Percentiles rank a stretch among this genome's conserved stretches.
phyloP scores from a whole-genome alignment of 2,329 filamentous ascomycete species.

The Penicillium verrucosum region DNA sequence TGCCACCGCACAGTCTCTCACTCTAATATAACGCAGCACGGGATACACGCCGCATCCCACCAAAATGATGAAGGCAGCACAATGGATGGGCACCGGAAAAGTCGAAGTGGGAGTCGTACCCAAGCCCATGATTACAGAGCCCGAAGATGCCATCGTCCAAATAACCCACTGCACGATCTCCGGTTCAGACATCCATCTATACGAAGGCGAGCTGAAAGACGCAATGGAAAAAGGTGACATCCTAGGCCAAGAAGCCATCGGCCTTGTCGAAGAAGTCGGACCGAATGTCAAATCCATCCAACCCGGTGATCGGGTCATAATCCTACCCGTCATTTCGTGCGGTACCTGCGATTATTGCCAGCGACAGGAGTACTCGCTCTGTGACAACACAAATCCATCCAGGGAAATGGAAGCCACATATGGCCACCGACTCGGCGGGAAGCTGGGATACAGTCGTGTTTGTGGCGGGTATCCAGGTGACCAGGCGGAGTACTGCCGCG shows the following conservation, averaged over 20 bases:
- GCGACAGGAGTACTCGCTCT: conserved; percentile 32
- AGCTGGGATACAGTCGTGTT: conserved; percentile 33
- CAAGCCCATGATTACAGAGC: conserved; percentile 33
- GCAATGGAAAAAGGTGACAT: conserved; percentile 30
- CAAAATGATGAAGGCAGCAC: conserved; percentile 31
- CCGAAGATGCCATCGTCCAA: conserved; percentile 33
- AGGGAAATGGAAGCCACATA: conserved; percentile 28
- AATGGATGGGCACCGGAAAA: conserved; percentile 29
- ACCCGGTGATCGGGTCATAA: conserved; percentile 30
- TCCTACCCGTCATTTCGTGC: conserved; percentile 31
- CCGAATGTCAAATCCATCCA: conserved; percentile 21
- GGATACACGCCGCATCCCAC: conserved; percentile 29
- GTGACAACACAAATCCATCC: conserved; percentile 31
- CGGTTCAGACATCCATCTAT: conserved; percentile 35
- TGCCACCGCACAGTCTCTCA: not conserved
- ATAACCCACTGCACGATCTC: conserved; percentile 36
- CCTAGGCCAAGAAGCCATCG: conserved; percentile 32
- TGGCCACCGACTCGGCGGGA: conserved; percentile 31
- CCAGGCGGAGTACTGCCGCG: conserved; percentile 38
- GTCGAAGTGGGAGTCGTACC: conserved; percentile 33
- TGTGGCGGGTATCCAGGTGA: conserved; percentile 36
- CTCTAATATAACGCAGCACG: conserved; percentile 11
- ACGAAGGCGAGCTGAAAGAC: conserved; percentile 29
- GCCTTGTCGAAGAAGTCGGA: conserved; percentile 28
- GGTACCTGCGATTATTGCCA: conserved; percentile 32